A percentile compares a stretch with the other conserved stretches of the same genome.
Evolutionary conservation across 768 basidiomycete species (phyloP).

Genomic region (Psilocybe tampanensis): DNA sequence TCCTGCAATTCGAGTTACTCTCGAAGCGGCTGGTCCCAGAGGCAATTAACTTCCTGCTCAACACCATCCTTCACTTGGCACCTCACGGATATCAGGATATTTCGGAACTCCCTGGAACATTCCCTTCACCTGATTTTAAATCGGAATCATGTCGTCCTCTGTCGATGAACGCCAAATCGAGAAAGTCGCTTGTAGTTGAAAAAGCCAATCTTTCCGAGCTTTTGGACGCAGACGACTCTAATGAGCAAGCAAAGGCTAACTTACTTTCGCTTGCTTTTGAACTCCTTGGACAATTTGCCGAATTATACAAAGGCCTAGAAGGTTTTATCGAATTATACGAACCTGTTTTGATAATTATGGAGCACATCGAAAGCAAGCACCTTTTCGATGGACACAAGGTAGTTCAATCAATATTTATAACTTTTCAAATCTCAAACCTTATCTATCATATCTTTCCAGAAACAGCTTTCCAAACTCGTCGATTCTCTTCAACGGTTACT

Average conservation of each 20-base stretch:
- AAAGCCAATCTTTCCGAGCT: constrained; percentile 53
- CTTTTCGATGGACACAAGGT: constrained; percentile 64
- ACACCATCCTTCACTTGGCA: constrained; percentile 70
- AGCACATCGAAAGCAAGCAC: constrained; percentile 44
- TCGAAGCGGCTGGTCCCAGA: constrained; percentile 92
- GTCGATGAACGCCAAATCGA: constrained; percentile 43
- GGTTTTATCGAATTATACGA: constrained; percentile 86
- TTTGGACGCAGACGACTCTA: constrained; percentile 33
- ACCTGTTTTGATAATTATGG: constrained; percentile 65
- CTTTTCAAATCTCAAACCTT: no score
- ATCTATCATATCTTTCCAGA: constrained; percentile 37
- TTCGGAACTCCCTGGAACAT: constrained; percentile 61
- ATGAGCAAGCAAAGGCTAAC: constrained; percentile 74
- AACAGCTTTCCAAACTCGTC: constrained; percentile 41
- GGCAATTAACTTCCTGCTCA: constrained; percentile 78
- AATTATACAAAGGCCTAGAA: constrained; percentile 75
- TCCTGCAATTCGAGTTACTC: constrained; percentile 80
- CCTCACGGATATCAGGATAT: constrained; percentile 56
- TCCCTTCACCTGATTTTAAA: constrained; percentile 73
- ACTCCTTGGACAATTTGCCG: constrained; percentile 68
- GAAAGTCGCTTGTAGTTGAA: constrained; percentile 37
- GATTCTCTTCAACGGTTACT: constrained; percentile 64
- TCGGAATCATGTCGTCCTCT: constrained; percentile 44
- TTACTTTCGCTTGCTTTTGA: constrained; percentile 63
- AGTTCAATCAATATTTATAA: constrained; percentile 11